Percentiles rank a stretch among this genome's conserved stretches.
Evolutionary conservation across 2,329 filamentous ascomycete genomes (phyloP).

Genomic region (Myriosclerotinia curreyana): DNA sequence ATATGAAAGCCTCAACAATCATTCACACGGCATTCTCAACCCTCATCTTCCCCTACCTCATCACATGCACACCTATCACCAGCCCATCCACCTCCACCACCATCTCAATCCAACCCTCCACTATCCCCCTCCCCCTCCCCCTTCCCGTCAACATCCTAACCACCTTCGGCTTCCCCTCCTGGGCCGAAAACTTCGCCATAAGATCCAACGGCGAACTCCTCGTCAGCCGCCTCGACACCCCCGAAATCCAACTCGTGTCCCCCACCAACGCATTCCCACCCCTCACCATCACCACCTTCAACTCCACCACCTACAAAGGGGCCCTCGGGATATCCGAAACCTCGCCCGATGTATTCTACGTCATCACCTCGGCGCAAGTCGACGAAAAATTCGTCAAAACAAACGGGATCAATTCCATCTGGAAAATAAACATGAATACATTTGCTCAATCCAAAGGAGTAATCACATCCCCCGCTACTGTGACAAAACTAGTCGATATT

Average conservation of each 20-base stretch:
- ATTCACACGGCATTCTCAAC: background rate
- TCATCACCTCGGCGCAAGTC: slow-evolving; percentile 34
- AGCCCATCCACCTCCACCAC: background rate
- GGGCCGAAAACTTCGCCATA: slow-evolving; percentile 41
- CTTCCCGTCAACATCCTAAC: slow-evolving; percentile 22
- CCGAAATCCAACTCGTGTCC: slow-evolving; percentile 41
- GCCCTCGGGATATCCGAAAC: slow-evolving; percentile 41
- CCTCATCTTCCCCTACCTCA: slow-evolving; percentile 2
- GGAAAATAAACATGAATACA: slow-evolving; percentile 31
- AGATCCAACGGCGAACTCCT: slow-evolving; percentile 42
- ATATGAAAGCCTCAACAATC: slow-evolving; percentile 14
- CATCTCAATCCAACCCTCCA: background rate
- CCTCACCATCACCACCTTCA: slow-evolving; percentile 35
- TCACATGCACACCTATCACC: slow-evolving; percentile 9
- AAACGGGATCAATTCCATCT: slow-evolving; percentile 31
- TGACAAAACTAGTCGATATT: slow-evolving; percentile 25
- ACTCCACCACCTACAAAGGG: slow-evolving; percentile 36
- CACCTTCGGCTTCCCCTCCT: slow-evolving; percentile 23
- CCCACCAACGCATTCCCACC: slow-evolving; percentile 28
- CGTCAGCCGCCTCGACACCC: slow-evolving; percentile 36
- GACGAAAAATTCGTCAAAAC: slow-evolving; percentile 33
- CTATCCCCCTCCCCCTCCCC: slow-evolving; percentile 24
- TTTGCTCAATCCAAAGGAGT: slow-evolving; percentile 16
- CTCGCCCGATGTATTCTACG: slow-evolving; percentile 37
- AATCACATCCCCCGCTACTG: slow-evolving; percentile 11